These are phyloP conservation scores for Candida silvatica DNA, from an alignment of 805 yeast genomes.

Conservation along the genomic window DNA sequence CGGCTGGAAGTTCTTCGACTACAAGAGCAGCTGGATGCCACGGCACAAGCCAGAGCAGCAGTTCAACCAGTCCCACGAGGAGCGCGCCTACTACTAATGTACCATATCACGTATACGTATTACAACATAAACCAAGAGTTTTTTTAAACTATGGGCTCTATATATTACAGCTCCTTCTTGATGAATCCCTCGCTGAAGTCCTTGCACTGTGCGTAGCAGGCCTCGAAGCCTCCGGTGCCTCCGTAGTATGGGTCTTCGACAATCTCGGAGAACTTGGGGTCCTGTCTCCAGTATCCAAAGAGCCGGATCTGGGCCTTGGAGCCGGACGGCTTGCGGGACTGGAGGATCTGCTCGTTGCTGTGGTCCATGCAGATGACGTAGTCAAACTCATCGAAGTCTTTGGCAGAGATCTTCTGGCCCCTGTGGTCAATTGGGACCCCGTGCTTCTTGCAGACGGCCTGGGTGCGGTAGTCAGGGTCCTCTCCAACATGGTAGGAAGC, in stretches of 20 bases:
- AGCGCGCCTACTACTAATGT: conserved; percentile 1
- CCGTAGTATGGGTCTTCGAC: conserved; percentile 95
- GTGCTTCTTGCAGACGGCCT: conserved; percentile 56
- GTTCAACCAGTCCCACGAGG: conserved; percentile 16
- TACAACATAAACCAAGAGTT: too few relatives aligned
- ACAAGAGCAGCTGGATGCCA: conserved; percentile 37
- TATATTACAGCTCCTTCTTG: conserved; percentile 26
- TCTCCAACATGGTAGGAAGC: conserved; percentile 81
- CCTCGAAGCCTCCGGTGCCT: conserved; percentile 74
- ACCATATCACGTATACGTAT: too few relatives aligned
- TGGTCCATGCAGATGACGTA: conserved; percentile 69
- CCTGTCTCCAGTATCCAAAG: conserved; percentile 78
- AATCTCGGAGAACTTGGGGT: conserved; percentile 37
- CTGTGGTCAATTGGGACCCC: conserved; percentile 67
- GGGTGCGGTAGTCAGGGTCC: conserved; percentile 69
- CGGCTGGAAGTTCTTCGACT: conserved; percentile 73
- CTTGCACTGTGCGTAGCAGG: conserved; percentile 61
- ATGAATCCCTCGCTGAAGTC: conserved; percentile 73
- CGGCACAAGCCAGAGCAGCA: conserved; percentile 32
- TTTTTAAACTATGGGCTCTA: too few relatives aligned
- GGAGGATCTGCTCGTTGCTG: conserved; percentile 42
- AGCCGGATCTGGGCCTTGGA: conserved; percentile 43
- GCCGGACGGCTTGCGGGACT: conserved; percentile 42
- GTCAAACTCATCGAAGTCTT: conserved; percentile 51
- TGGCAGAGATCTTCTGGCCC: conserved; percentile 57